Percentiles rank a stretch among this genome's conserved stretches.
Evolutionary conservation across 2,329 filamentous ascomycete species (phyloP).

Genomic region (Colletotrichum sp.): DNA sequence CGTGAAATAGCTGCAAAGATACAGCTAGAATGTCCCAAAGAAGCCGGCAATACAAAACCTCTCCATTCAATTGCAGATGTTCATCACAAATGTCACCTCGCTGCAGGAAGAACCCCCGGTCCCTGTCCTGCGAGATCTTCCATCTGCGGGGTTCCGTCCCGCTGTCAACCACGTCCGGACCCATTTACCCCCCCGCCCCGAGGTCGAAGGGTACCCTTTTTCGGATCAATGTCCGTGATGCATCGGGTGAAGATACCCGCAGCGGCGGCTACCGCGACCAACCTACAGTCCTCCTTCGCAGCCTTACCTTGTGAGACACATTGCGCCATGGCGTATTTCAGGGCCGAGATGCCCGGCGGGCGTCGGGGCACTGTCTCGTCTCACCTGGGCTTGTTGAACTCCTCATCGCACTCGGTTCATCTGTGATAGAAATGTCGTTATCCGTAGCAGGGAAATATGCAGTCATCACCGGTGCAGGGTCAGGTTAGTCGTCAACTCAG

Average conservation of each 20-base stretch:
- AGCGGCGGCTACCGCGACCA: not conserved
- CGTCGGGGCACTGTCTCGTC: not conserved
- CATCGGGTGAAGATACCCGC: not conserved
- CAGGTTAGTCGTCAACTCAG: slow-evolving; percentile 19
- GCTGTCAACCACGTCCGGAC: not conserved
- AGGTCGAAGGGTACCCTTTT: not conserved
- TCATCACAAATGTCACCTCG: not conserved
- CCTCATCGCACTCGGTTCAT: not conserved
- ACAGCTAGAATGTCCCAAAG: not conserved
- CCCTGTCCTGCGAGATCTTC: not conserved
- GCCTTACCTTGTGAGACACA: not conserved
- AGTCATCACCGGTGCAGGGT: slow-evolving; percentile 23
- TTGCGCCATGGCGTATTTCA: not conserved
- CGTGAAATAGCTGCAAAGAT: not conserved
- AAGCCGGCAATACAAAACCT: not conserved
- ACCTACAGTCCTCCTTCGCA: not conserved
- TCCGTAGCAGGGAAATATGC: slow-evolving; percentile 30
- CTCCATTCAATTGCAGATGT: not conserved
- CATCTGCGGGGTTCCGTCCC: not conserved
- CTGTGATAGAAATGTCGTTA: slow-evolving; percentile 13
- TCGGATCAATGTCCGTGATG: not conserved
- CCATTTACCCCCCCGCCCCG: not conserved
- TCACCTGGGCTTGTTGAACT: not conserved
- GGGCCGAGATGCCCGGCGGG: not conserved
- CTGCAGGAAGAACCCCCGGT: not conserved